Percentiles rank a stretch among this genome's conserved stretches.
These are phyloP conservation scores for Hansfordia pulvinata DNA, from an alignment of 2,329 filamentous ascomycete species.

Conservation along the genomic window DNA sequence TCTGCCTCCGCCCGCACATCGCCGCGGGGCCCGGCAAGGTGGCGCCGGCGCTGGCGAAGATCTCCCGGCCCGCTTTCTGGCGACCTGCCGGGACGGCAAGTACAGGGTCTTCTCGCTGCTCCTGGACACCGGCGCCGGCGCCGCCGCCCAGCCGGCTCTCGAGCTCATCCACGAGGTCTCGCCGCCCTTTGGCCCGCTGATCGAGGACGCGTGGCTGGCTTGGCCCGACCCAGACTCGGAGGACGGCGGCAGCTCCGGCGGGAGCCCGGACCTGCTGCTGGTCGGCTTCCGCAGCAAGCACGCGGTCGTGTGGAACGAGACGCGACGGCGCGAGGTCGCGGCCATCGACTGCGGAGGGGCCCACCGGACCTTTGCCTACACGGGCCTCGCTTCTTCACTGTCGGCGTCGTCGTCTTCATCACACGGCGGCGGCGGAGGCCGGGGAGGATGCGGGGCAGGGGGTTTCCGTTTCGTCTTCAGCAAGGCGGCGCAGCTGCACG, in stretches of 20 bases:
- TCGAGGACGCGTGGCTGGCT: slow-evolving; percentile 58
- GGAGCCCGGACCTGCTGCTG: slow-evolving; percentile 45
- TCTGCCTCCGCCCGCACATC: too few relatives aligned
- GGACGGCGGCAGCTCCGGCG: too few relatives aligned
- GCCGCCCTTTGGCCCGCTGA: slow-evolving; percentile 59
- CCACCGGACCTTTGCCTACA: slow-evolving; percentile 58
- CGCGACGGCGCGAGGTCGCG: slow-evolving; percentile 53
- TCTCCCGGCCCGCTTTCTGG: slow-evolving; percentile 41
- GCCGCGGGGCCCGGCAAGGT: too few relatives aligned
- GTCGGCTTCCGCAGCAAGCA: slow-evolving; percentile 70
- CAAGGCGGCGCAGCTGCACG: slow-evolving; percentile 41
- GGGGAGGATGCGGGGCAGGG: slow-evolving; percentile 5
- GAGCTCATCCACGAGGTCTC: slow-evolving; percentile 51
- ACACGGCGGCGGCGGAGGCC: neutral
- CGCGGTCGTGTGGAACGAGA: slow-evolving; percentile 75
- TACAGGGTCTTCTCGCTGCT: slow-evolving; percentile 49
- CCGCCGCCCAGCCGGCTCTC: slow-evolving; percentile 12
- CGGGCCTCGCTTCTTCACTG: slow-evolving; percentile 12
- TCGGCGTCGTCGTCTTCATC: too few relatives aligned
- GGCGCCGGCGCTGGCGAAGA: too few relatives aligned
- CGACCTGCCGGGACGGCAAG: slow-evolving; percentile 64
- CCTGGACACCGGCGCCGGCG: slow-evolving; percentile 6
- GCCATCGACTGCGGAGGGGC: slow-evolving; percentile 72
- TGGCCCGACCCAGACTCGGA: too few relatives aligned
- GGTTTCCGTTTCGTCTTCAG: slow-evolving; percentile 56